Evolutionary conservation across 164 flowering plant genomes (phyloP).

Genomic region (Buxus sempervirens): DNA sequence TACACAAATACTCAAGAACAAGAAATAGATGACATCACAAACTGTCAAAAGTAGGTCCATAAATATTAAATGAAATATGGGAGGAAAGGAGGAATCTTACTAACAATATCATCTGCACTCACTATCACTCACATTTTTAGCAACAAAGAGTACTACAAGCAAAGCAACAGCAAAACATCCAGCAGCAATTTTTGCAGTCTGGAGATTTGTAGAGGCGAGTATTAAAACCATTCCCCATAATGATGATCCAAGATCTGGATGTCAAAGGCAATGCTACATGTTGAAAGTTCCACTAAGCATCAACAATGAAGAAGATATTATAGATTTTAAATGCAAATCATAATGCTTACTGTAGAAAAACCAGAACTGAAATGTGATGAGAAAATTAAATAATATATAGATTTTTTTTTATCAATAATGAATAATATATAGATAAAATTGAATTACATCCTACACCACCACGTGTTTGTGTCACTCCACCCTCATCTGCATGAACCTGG

Average conservation of each 20-base stretch:
- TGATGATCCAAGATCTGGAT: conserved; percentile 95
- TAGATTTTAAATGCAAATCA: not conserved
- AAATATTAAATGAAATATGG: not conserved
- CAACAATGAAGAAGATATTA: not conserved
- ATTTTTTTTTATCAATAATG: too few relatives aligned
- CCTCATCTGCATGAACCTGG: conserved; percentile 94
- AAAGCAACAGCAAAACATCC: conserved; percentile 75
- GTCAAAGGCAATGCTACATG: not conserved
- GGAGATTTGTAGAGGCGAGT: conserved; percentile 86
- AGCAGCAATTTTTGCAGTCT: conserved; percentile 88
- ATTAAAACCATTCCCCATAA: conserved; percentile 96
- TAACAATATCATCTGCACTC: not conserved
- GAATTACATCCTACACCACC: conserved; percentile 92
- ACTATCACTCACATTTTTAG: conserved; percentile 72
- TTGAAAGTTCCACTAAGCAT: not conserved
- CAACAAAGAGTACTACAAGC: conserved; percentile 79
- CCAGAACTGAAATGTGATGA: not conserved
- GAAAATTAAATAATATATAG: conserved; percentile 4
- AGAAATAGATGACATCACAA: not conserved
- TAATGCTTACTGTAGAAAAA: not conserved
- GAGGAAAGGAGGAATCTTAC: not conserved
- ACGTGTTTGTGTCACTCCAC: conserved; percentile 86
- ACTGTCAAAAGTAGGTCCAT: not conserved
- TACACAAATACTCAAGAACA: not conserved
- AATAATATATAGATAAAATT: conserved; percentile 11